A percentile compares a stretch with the other conserved stretches of the same genome.
Conservation (phyloP, 164 flowering plant genomes). For the Magnolia kwangsiensis region DNA sequence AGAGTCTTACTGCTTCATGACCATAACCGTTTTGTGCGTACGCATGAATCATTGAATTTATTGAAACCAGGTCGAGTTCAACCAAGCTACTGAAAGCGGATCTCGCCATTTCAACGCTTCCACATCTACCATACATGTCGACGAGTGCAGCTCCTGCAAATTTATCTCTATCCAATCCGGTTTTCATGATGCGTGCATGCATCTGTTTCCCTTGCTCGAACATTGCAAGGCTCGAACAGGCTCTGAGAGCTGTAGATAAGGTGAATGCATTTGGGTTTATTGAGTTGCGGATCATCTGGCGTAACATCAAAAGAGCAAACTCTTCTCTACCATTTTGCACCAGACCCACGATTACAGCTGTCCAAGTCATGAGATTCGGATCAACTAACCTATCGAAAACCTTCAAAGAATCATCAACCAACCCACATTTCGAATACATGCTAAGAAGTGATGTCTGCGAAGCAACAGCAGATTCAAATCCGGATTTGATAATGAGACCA, state of each 20-base stretch:
- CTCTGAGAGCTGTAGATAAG: conserved; percentile 42
- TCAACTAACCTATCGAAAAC: conserved; percentile 31
- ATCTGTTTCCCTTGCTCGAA: conserved; percentile 41
- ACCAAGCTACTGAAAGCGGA: conserved; percentile 31
- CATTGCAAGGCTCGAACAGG: conserved; percentile 48
- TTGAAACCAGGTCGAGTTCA: conserved; percentile 30
- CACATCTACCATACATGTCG: conserved; percentile 52
- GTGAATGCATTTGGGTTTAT: conserved; percentile 43
- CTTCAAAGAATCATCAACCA: conserved; percentile 39
- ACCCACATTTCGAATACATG: conserved; percentile 58
- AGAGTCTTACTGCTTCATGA: conserved; percentile 39
- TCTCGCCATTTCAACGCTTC: conserved; percentile 34
- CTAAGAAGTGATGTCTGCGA: conserved; percentile 55
- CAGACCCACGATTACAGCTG: conserved; percentile 49
- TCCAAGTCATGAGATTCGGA: conserved; percentile 59
- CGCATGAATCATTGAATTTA: conserved; percentile 46
- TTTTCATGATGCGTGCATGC: conserved; percentile 33
- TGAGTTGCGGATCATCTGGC: conserved; percentile 37
- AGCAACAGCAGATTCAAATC: conserved; percentile 33
- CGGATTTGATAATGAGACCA: conserved; percentile 38
- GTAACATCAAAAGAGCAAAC: conserved; percentile 34
- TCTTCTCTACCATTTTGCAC: conserved; percentile 53
- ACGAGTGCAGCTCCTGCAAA: conserved; percentile 40
- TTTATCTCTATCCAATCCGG: conserved; percentile 27
- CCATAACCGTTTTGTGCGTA: conserved; percentile 47